Conservation (phyloP, 805 yeast genomes). For the Cyberlindnera nakhonratchasimensis region DNA sequence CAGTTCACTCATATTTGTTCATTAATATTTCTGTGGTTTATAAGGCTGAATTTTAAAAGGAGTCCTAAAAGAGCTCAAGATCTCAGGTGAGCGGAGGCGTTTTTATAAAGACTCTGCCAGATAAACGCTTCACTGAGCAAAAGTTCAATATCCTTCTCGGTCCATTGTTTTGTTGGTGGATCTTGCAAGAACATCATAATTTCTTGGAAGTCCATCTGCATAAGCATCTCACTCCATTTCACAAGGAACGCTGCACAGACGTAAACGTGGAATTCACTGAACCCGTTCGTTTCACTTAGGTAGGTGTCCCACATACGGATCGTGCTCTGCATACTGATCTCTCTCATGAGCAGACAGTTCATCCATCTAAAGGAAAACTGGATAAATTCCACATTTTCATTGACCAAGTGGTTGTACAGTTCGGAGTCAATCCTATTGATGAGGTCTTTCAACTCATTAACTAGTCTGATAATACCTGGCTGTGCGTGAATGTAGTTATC, state of each 20-base stretch:
- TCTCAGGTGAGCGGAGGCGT: constrained; percentile 83
- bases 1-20: background rate
- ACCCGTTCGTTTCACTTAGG: constrained; percentile 69
- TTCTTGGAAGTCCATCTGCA: constrained; percentile 90
- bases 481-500: constrained; percentile 98
- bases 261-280: constrained; percentile 89
- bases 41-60: too few relatives aligned
- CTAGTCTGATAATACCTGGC: constrained; percentile 94
- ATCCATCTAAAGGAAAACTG: constrained; percentile 98
- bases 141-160: constrained; percentile 84
- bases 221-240: constrained; percentile 76
- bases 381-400: constrained; percentile 86
- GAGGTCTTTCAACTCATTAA: constrained; percentile 69
- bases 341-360: constrained; percentile 97
- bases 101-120: constrained; percentile 91
- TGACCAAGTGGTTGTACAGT: constrained; percentile 67
- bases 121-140: constrained; percentile 92
- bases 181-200: constrained; percentile 87
- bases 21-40: too few relatives aligned
- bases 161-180: constrained; percentile 84
- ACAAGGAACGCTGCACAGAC: constrained; percentile 96
- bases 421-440: constrained; percentile 77
- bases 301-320: constrained; percentile 99
- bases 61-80: background rate
- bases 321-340: constrained; percentile 69